These are phyloP conservation scores for Nasturtium officinale DNA, from an alignment of 345 rosid genomes.

Conservation along the genomic window DNA sequence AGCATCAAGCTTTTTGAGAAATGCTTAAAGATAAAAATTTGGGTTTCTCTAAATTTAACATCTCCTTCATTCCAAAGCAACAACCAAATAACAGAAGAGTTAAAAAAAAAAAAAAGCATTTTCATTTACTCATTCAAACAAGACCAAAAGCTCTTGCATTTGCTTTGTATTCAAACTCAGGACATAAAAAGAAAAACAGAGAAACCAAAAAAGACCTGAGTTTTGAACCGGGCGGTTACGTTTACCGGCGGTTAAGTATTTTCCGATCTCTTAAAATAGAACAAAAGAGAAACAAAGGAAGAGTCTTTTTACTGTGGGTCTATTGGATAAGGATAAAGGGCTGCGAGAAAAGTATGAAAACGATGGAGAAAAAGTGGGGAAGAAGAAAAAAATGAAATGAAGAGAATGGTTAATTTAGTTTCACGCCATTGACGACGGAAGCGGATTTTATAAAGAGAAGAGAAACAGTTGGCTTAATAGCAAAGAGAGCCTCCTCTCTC, in stretches of 20 bases:
- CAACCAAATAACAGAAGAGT: background rate
- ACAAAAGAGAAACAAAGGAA: background rate
- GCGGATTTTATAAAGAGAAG: conserved; percentile 33
- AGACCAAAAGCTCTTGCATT: conserved; percentile 26
- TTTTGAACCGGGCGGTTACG: background rate
- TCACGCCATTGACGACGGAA: conserved; percentile 42
- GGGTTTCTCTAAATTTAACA: background rate
- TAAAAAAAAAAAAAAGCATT: background rate
- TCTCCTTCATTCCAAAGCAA: background rate
- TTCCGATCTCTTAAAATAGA: background rate
- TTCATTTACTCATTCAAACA: background rate
- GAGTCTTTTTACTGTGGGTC: conserved; percentile 18
- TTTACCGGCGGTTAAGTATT: background rate
- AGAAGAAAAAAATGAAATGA: background rate
- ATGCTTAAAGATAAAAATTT: conserved; percentile 2
- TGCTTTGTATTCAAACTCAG: conserved; percentile 2
- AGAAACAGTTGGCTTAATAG: background rate
- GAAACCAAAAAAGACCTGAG: conserved; percentile 24
- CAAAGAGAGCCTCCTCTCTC: background rate
- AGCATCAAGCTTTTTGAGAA: conserved; percentile 18
- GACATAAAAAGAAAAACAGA: background rate
- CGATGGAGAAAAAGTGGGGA: conserved; percentile 17
- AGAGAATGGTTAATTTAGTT: conserved; percentile 6
- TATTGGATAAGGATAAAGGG: conserved; percentile 39
- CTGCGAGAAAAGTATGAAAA: conserved; percentile 36